phyloP scores from a whole-genome alignment of 2,329 filamentous ascomycete genomes.

The Fusarium dimerum region DNA sequence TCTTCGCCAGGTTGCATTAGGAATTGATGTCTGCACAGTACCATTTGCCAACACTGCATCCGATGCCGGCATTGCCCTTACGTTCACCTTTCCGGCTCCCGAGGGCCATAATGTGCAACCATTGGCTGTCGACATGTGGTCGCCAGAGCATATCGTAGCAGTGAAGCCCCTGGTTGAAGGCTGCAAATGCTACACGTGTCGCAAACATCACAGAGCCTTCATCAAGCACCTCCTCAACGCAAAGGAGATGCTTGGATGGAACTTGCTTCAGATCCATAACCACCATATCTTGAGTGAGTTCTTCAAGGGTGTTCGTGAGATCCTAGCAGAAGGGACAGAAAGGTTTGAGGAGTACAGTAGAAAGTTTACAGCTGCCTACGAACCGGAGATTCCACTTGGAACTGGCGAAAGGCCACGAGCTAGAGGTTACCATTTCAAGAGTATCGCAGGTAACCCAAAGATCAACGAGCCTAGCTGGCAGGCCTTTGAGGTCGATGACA shows the following conservation, averaged over 20 bases:
- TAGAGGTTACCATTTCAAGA: conserved; percentile 81
- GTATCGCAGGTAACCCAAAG: conserved; percentile 63
- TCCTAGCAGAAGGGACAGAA: conserved; percentile 56
- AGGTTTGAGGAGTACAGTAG: conserved; percentile 58
- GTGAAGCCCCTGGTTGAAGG: conserved; percentile 59
- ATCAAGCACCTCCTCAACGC: conserved; percentile 84
- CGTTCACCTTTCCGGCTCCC: conserved; percentile 69
- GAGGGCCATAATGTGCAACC: conserved; percentile 36
- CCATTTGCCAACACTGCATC: conserved; percentile 75
- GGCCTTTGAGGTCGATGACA: conserved; percentile 42
- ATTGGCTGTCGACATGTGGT: conserved; percentile 81
- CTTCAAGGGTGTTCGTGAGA: conserved; percentile 68
- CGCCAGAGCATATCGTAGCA: conserved; percentile 59
- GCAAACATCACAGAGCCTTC: conserved; percentile 81
- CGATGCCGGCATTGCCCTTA: conserved; percentile 82
- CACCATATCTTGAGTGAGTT: conserved; percentile 71
- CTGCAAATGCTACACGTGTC: conserved; percentile 84
- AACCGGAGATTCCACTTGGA: conserved; percentile 68
- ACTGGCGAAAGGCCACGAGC: conserved; percentile 78
- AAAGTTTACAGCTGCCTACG: conserved; percentile 59
- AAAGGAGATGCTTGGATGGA: conserved; percentile 97
- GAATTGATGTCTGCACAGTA: conserved; percentile 77
- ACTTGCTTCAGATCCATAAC: conserved; percentile 89
- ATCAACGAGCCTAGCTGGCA: conserved; percentile 71
- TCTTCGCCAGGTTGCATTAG: conserved; percentile 72